Base-by-base conservation (phyloP, 2,329 filamentous ascomycete species). In the Botryotinia calthae region DNA sequence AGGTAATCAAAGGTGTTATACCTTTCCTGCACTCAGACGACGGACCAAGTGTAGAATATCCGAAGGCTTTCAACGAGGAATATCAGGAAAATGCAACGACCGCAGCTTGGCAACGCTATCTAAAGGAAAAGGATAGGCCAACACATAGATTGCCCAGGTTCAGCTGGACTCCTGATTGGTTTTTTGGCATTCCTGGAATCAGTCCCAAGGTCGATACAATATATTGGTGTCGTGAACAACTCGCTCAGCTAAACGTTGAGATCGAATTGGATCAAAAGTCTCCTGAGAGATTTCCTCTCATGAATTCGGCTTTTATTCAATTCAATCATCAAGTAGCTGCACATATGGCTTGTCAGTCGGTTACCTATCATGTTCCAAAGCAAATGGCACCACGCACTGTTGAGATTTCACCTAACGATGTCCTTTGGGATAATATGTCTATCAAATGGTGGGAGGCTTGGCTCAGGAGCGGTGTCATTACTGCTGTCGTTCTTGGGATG, bases 261-360 rank as follows among this genome's bases (percentile, higher is more conserved):
- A 98, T 99, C 71, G 95, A 98, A 77, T 85, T 91, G 62, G 96
- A 98, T 76, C 96, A 99, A 81, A 87, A 91, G 70, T 87, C 96
- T 66, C 91, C 93, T 0, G 95, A 98, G 76, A 89, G 91, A 7
- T 98, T 94, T 75, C 95, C 95, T 0, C 84, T 95, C 64, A 97
- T 98, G 94, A 97, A 93, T 79, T 97, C 95, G 0, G 96, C 96
- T 0, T 99, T 99, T 78, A 94, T 99, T 74, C 96, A 99, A 81
- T 99, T 99, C 86, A 97, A 99, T 79, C 92, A 98, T 80, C 96
- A 99, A 81, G 93, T 98, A 2, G 95, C 95, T 9, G 96, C 96
- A 0, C 96, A 99, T 79, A 98, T 99, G 96, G 96, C 95, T 73
- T 98, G 94, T 81, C 96, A 99, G 81, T 90, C 93, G 65, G 87